Evolutionary conservation across 768 basidiomycete species (phyloP).

Genomic region (Rhodosporidiobolus sp.): DNA sequence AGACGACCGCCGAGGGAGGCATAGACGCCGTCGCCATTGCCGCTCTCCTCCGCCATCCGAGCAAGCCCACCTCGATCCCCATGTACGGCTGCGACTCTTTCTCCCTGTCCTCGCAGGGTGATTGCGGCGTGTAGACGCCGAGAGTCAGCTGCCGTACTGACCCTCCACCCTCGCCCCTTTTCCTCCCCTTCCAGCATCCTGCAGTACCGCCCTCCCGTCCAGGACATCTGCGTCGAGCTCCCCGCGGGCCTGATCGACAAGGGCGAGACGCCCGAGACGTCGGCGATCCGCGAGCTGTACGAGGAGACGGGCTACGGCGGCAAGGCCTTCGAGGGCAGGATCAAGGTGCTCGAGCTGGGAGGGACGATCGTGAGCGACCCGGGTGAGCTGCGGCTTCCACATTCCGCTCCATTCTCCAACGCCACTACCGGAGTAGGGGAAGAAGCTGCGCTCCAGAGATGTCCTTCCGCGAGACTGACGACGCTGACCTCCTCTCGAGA

Average conservation of each 20-base stretch:
- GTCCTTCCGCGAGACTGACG: background rate
- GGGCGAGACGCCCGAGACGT: conserved; percentile 71
- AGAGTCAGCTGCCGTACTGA: too few species aligned
- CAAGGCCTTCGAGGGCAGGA: conserved; percentile 48
- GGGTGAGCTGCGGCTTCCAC: background rate
- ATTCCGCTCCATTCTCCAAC: background rate
- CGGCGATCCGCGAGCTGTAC: conserved; percentile 81
- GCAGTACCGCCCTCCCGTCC: conserved; percentile 83
- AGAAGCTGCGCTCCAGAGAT: too few species aligned
- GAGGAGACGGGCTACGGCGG: conserved; percentile 88
- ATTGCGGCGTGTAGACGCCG: too few species aligned
- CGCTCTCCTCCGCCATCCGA: conserved; percentile 69
- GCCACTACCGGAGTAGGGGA: too few species aligned
- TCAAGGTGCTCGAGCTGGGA: conserved; percentile 57
- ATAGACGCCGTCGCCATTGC: conserved; percentile 87
- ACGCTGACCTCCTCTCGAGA: conserved; percentile 11
- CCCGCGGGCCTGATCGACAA: conserved; percentile 78
- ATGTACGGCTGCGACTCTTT: conserved; percentile 22
- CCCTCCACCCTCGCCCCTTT: background rate
- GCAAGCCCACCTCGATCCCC: conserved; percentile 49
- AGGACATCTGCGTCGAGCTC: conserved; percentile 53
- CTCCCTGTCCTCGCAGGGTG: background rate
- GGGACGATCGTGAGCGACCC: conserved; percentile 55
- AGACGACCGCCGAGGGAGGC: conserved; percentile 69
- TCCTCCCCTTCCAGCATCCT: conserved; percentile 67